Evolutionary conservation across 2,329 filamentous ascomycete genomes (phyloP).

Genomic region (Penicillium verrucosum): DNA sequence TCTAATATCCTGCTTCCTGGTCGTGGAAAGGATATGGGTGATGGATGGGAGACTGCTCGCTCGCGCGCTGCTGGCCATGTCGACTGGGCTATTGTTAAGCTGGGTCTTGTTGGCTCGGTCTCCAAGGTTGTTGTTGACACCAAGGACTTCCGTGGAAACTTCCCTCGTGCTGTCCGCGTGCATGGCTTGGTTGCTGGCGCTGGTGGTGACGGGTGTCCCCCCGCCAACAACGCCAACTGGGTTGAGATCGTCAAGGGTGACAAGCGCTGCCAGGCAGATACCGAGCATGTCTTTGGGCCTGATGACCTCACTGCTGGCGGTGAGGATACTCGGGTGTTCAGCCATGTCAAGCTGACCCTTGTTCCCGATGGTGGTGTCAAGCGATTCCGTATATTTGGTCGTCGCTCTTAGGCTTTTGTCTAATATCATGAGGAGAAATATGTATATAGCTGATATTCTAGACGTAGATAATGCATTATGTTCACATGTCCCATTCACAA

Average conservation of each 20-base stretch:
- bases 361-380: constrained; percentile 93
- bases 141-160: constrained; percentile 47
- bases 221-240: constrained; percentile 37
- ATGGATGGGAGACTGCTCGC: constrained; percentile 45
- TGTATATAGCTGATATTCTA: neutral
- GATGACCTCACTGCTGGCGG: constrained; percentile 37
- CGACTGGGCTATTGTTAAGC: constrained; percentile 42
- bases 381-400: constrained; percentile 73
- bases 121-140: constrained; percentile 43
- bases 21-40: constrained; percentile 45
- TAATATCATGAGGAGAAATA: neutral
- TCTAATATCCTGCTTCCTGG: constrained; percentile 43
- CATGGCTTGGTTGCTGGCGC: constrained; percentile 31
- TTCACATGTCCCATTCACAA: neutral
- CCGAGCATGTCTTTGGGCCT: constrained; percentile 41
- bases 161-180: constrained; percentile 41
- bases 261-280: constrained; percentile 39
- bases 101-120: constrained; percentile 40
- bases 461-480: neutral
- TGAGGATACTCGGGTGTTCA: constrained; percentile 65
- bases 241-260: constrained; percentile 37
- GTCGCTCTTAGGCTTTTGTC: constrained; percentile 37
- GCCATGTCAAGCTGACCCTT: constrained; percentile 85
- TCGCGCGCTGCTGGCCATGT: constrained; percentile 40
- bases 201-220: constrained; percentile 25